Evolutionary conservation across 78 protist genomes (phyloP).

Genomic region (Dictyostelium purpureum): DNA sequence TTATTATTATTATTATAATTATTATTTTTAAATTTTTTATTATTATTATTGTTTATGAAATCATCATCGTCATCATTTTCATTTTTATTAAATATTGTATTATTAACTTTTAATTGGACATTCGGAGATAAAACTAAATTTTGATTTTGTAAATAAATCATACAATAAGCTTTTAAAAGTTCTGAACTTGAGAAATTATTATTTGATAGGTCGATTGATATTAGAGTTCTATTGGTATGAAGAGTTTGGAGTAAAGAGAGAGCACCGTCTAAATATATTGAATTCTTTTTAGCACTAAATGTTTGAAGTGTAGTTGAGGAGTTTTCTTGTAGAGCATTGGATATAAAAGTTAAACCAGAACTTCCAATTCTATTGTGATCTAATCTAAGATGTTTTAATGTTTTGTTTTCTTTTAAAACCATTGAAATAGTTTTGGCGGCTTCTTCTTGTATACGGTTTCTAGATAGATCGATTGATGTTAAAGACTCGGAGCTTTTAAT

Average conservation of each 20-base stretch:
- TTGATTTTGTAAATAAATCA: neutral
- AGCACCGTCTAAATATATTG: neutral
- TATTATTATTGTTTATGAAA: neutral
- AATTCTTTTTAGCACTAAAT: neutral
- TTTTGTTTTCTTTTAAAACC: neutral
- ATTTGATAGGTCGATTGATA: neutral
- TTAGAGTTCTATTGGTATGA: conserved; percentile 2
- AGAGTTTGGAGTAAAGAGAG: neutral
- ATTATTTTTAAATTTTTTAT: neutral
- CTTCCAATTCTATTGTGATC: conserved; percentile 21
- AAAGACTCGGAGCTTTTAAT: conserved; percentile 6
- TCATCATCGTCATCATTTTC: neutral
- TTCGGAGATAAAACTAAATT: conserved; percentile 4
- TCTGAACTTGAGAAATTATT: neutral
- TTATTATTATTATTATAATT: neutral
- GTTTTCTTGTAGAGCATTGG: conserved; percentile 13
- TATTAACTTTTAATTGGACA: conserved; percentile 2
- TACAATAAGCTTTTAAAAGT: neutral
- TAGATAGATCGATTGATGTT: neutral
- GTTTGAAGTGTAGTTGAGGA: neutral
- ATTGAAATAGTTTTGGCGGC: conserved; percentile 23
- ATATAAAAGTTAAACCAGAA: neutral
- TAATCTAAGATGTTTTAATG: neutral
- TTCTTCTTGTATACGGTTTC: conserved; percentile 23
- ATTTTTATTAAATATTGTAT: conserved; percentile 9